Base-by-base conservation (phyloP, 2,329 filamentous ascomycete genomes). In the Mycogone perniciosa region DNA sequence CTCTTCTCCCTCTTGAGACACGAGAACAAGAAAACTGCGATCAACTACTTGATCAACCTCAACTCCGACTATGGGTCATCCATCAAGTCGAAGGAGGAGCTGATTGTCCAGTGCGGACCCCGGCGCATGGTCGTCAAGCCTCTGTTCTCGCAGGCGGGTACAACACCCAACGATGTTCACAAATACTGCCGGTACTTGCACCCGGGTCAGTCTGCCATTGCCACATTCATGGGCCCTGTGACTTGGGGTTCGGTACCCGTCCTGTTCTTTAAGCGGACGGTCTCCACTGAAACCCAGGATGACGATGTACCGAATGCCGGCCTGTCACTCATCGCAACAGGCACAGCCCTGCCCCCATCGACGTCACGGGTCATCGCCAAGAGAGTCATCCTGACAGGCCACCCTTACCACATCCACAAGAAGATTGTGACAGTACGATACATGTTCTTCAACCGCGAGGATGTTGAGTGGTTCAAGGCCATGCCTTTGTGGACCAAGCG, bases 361-460 rank as follows among this genome's bases (percentile, higher is more conserved):
- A 91, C 70, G 64, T 82, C 65, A 62, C 85, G 93, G 37, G 86
- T 99, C 50, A 83, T 99, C 54, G 91, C 92, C 61, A 99, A 99
- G 74, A 86, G 93, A 47, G 84, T 95, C 60, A 88, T 97, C 57
- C 78, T 99, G 51, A 96, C 93, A 0, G 95, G 93, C 11, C 92
- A 99, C 66, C 93, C 95, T 0, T 96, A 89, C 79, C 96, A 99
- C 74, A 99, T 99, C 67, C 89, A 99, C 81, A 96, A 96, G 80
- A 90, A 87, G 70, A 77, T 99, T 27, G 93, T 99, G 53, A 99
- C 95, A 1, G 85, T 99, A 43, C 86, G 93, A 31, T 99, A 99
- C 79, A 99, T 99, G 95, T 99, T 99, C 79, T 99, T 99, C 82
- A 95, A 92, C 75, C 77, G 86, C 44, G 89, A 92, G 62, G 95